Base-by-base conservation (phyloP, 2,329 filamentous ascomycete species). In the Aspergillus ustus region DNA sequence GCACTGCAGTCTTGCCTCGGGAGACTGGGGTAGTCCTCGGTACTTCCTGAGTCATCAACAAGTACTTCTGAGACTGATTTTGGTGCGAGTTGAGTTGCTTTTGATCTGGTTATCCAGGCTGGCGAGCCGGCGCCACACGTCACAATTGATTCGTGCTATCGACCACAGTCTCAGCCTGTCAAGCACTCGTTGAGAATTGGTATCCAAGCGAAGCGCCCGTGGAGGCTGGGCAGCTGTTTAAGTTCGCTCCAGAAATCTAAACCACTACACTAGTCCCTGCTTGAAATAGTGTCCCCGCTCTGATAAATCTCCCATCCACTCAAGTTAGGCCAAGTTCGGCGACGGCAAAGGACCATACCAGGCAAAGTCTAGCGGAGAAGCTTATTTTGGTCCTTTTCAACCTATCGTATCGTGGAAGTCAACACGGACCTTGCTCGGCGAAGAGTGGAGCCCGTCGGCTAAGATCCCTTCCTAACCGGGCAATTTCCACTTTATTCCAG, bases 331-430 rank as follows among this genome's bases (percentile, higher is more conserved):
- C 43, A 52, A 48, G 53, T 37, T 17, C 50, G 53, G 49, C 44
- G 34, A 58, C 59, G 56, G 34, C 60, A 46, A 52, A 48, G 45
- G n/a, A 49, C 60, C 57, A 59, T 28, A 8, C 57, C 22, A 11
- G 43, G 48, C 28, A 2, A 17, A 43, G 60, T 31, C 45, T 59
- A 52, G 55, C 20, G 7, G 28, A n/a, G 49, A 48, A 40, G 44
- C 43, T 54, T 51, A 40, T 43, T 40, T 25, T 40, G 15, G 34
- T 20, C 19, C n/a, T 28, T 44, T 15, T n/a, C 51, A 43, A 25
- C 51, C 34, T 37, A 19, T 43, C 20, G 15, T 53, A 22, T 53
- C 51, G 48, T 51, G 48, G 22, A 37, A 19, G 28, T 22, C 20
- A 52, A 46, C 56, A 59, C 49, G 56, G 48, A 29, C 56, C 49